Evolutionary conservation across 257 asterid genomes (phyloP), one percentile per base, ranked within the genome.

Genomic region (Salvia miltiorrhiza): DNA sequence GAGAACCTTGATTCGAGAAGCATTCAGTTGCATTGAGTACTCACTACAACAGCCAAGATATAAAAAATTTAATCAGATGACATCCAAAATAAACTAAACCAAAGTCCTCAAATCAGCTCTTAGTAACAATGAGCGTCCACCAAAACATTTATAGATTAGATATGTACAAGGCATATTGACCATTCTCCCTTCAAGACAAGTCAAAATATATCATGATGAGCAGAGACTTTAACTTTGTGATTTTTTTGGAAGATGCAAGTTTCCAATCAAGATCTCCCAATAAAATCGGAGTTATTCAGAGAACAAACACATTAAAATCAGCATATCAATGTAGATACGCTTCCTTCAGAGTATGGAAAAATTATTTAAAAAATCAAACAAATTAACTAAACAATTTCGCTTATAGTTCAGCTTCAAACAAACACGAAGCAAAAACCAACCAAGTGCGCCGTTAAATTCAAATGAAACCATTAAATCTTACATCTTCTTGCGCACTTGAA

Each of bases 1-100:
- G 73, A 87, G 95, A 71, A 89, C 95, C 77, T 87, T 83, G 81
- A 89, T 79, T 50, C 96, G 92, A 52, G 95, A 89, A 69, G 92
- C 90, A 80, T 89, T 89, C 75, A 89, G 86, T 65, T 89, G 96
- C 96, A 89, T 87, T 2, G 96, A 89, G 81, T 89, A 89, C 78
- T 87, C 96, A 65, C 96, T 89, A 55, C 77, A 77, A 73, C 77
- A 78, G 62, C 24, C 50, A 54, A 73, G 45, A 57, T 60, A 61
- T 47, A 49, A 11, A 58, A 71, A 39, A 26, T 39, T 70, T 6
- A n/a, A 56, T 76, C 69, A 76, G 58, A 57, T 45, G 58, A 35
- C 53, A 61, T 55, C 58, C 62, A 44, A 47, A 28, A 33, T 20
- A 52, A 40, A 19, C 3, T 32, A 65, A 24, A 53, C 47, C 65